Evolutionary conservation across 352 stramenopile genomes (phyloP), one percentile per base, ranked within the genome.

Genomic region (Phytophthora rubi): DNA sequence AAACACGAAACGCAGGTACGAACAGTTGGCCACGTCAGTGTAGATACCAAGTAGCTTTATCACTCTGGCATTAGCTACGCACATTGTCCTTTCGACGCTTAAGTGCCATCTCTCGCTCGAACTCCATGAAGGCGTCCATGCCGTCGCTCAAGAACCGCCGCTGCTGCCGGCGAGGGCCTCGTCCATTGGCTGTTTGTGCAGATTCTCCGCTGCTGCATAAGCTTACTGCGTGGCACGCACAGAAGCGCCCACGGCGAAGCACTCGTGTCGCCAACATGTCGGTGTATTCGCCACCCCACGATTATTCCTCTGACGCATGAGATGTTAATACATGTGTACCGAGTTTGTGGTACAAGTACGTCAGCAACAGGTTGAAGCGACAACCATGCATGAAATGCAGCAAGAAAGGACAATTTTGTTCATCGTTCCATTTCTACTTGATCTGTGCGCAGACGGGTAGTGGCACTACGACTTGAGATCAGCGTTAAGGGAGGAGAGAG

Each of bases 111-210:
- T 94, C 85, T 62, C 87, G 83, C 68, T 96, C 89, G 56, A 96
- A 94, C 51, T 93, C 86, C 72, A 94, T 83, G 76, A 96, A 96
- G 6, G 84, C 87, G 56, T 96, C 85, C 83, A 94, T 90, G 28
- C 88, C 76, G 49, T 59, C 32, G 30, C 60, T 76, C 49, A 80
- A 59, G 49, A 71, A 74, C 2, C 70, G 70, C 30, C 52, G 68
- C 37, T 44, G 69, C 21, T 77, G 70, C 28, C 59, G 59, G 45
- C 53, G 66, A 42, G 9, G 23, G 30, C 6, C 39, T 16, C 37
- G 18, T 28, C 30, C 26, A 60, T 9, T 39, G 26, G 8, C 8
- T 59, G 6, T 57, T 1, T 37, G 35, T 53, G n/a, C 3, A 59
- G 30, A 68, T 0, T 2, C 13, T 47, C 15, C 15, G 66, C 56